phyloP scores from a whole-genome alignment of 2,329 filamentous ascomycete genomes.

The Fusarium annulatum region DNA sequence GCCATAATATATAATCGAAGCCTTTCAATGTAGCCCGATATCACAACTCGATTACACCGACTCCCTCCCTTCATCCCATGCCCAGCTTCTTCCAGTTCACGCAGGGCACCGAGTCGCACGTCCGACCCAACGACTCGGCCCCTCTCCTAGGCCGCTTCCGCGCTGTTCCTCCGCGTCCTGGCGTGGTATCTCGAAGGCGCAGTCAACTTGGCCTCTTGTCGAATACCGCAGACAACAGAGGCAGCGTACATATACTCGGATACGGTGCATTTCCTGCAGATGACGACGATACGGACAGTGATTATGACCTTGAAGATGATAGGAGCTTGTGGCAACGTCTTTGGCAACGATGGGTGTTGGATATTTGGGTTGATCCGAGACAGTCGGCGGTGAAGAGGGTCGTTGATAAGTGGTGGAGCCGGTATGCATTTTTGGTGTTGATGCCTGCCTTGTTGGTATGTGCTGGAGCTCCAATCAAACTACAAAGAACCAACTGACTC shows the following conservation, averaged over 20 bases:
- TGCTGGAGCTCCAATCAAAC: background rate
- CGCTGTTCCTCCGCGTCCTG: constrained; percentile 64
- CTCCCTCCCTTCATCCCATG: constrained; percentile 54
- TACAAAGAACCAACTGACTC: constrained; percentile 8
- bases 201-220: constrained; percentile 56
- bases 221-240: constrained; percentile 51
- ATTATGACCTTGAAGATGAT: constrained; percentile 50
- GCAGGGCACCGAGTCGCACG: constrained; percentile 70
- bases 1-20: constrained; percentile 4
- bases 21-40: constrained; percentile 37
- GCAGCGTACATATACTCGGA: constrained; percentile 64
- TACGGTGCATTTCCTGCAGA: constrained; percentile 65
- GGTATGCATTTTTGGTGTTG: constrained; percentile 70
- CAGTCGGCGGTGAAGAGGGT: constrained; percentile 67
- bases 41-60: constrained; percentile 22
- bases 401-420: constrained; percentile 71
- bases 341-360: constrained; percentile 54
- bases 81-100: constrained; percentile 76
- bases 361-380: constrained; percentile 71
- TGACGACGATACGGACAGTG: constrained; percentile 37
- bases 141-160: constrained; percentile 74
- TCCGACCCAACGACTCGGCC: constrained; percentile 64
- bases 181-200: constrained; percentile 43
- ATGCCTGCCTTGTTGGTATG: constrained; percentile 70
- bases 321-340: constrained; percentile 50